phyloP scores from a whole-genome alignment of 2,329 filamentous ascomycete genomes.

The Cytospora mali region DNA sequence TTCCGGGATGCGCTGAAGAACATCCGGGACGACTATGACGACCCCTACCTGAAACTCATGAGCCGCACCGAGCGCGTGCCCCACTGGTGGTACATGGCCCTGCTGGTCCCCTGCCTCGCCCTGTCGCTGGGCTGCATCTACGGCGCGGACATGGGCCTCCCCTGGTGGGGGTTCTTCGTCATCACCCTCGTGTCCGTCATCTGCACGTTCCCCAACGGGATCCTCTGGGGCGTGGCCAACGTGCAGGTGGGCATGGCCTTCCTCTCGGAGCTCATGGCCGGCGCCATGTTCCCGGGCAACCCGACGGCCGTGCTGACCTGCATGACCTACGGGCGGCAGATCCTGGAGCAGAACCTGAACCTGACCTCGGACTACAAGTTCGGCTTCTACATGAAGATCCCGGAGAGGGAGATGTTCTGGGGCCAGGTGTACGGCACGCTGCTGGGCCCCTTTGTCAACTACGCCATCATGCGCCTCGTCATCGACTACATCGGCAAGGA shows the following conservation, averaged over 20 bases:
- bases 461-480: slow-evolving; percentile 37
- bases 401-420: slow-evolving; percentile 41
- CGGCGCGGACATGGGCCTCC: slow-evolving; percentile 34
- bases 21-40: slow-evolving; percentile 33
- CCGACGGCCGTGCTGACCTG: slow-evolving; percentile 36
- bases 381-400: slow-evolving; percentile 44
- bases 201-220: slow-evolving; percentile 37
- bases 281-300: slow-evolving; percentile 36
- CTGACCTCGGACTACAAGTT: slow-evolving; percentile 41
- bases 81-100: slow-evolving; percentile 38
- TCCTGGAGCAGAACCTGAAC: slow-evolving; percentile 39
- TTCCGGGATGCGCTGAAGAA: slow-evolving; percentile 31
- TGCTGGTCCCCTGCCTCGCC: slow-evolving; percentile 33
- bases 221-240: slow-evolving; percentile 37
- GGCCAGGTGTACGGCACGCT: slow-evolving; percentile 41
- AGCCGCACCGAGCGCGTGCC: slow-evolving; percentile 33
- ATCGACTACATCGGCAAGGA: slow-evolving; percentile 33
- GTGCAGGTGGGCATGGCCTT: slow-evolving; percentile 36
- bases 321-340: slow-evolving; percentile 39
- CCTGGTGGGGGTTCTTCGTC: slow-evolving; percentile 38
- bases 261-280: slow-evolving; percentile 37
- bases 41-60: slow-evolving; percentile 39
- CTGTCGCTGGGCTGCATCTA: slow-evolving; percentile 36
- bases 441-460: slow-evolving; percentile 38
- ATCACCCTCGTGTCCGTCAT: slow-evolving; percentile 33